Evolutionary conservation across 257 asterid species (phyloP).

Genomic region (Echium plantagineum): DNA sequence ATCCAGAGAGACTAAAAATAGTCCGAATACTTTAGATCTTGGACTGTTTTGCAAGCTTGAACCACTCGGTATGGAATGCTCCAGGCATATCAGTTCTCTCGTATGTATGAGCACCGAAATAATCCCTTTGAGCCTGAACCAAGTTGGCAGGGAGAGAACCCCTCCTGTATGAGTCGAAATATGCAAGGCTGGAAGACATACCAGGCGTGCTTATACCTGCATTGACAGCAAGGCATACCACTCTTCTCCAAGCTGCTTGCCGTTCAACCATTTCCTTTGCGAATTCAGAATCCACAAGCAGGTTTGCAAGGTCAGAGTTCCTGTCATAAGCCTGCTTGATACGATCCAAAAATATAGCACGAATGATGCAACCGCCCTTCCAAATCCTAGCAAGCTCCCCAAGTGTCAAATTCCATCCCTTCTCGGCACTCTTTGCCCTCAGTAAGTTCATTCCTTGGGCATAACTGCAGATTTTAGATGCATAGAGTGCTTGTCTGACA

Average conservation of each 20-base stretch:
- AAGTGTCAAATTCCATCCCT: conserved; percentile 74
- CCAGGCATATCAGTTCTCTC: conserved; percentile 76
- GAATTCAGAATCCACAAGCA: conserved; percentile 82
- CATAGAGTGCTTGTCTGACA: conserved; percentile 80
- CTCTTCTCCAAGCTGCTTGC: conserved; percentile 90
- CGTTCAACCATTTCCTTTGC: conserved; percentile 79
- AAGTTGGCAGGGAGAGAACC: conserved; percentile 78
- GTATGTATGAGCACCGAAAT: conserved; percentile 90
- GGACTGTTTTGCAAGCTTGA: conserved; percentile 58
- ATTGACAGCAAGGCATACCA: conserved; percentile 67
- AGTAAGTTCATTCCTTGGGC: conserved; percentile 96
- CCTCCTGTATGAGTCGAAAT: conserved; percentile 80
- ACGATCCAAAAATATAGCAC: conserved; percentile 90
- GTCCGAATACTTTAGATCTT: conserved; percentile 24
- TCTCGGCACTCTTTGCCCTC: conserved; percentile 82
- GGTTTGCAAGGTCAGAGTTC: conserved; percentile 73
- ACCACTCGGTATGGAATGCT: conserved; percentile 87
- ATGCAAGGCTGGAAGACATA: conserved; percentile 90
- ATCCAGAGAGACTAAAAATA: neutral
- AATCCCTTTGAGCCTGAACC: conserved; percentile 95
- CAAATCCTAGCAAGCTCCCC: conserved; percentile 96
- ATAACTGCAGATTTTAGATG: conserved; percentile 84
- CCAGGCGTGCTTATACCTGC: conserved; percentile 93
- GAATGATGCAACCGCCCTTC: conserved; percentile 95
- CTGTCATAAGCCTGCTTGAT: conserved; percentile 89